phyloP scores from a whole-genome alignment of 1,284 basidiomycete species.

The Ustilago loliicola region DNA sequence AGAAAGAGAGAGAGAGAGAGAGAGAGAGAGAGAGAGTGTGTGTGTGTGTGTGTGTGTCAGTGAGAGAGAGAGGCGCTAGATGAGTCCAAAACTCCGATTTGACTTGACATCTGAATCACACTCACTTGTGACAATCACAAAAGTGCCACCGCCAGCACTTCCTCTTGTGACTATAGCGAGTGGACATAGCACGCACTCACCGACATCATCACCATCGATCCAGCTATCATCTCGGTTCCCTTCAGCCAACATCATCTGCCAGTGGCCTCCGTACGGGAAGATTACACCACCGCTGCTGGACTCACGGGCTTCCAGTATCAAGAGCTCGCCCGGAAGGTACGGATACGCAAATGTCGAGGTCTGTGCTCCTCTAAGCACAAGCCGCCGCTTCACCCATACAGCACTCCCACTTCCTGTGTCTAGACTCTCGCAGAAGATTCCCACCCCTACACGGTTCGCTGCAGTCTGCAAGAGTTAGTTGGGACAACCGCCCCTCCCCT shows the following conservation, averaged over 20 bases:
- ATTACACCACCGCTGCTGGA: background rate
- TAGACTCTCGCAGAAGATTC: background rate
- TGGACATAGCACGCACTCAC: background rate
- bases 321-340: background rate
- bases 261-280: background rate
- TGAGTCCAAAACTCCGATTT: constrained; percentile 8
- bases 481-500: background rate
- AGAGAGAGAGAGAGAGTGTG: background rate
- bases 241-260: background rate
- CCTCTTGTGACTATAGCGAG: background rate
- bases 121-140: background rate
- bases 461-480: background rate
- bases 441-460: background rate
- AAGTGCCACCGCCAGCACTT: background rate
- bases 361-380: constrained; percentile 18
- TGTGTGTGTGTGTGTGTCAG: background rate
- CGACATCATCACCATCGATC: background rate
- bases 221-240: background rate
- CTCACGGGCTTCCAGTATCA: background rate
- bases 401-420: background rate
- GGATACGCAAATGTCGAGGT: constrained; percentile 16
- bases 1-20: no score
- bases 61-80: background rate
- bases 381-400: background rate
- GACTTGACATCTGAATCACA: constrained; percentile 15